These are phyloP conservation scores for Zasmidium citrigriseum DNA, from an alignment of 2,329 filamentous ascomycete species.

Conservation along the genomic window DNA sequence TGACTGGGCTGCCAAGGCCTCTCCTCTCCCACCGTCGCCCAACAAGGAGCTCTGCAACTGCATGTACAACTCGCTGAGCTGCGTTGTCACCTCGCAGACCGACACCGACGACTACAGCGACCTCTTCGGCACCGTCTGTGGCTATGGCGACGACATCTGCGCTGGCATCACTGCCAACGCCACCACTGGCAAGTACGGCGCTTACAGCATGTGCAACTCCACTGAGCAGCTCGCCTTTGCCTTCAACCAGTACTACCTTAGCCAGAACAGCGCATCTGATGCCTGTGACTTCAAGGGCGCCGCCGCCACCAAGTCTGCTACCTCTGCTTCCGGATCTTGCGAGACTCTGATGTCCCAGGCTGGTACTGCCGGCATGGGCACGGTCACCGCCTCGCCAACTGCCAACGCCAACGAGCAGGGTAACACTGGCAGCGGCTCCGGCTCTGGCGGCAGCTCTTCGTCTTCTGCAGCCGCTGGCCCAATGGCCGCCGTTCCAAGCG, in stretches of 20 bases:
- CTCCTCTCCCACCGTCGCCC: constrained; percentile 76
- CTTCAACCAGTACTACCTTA: constrained; percentile 71
- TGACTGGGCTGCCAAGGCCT: constrained; percentile 68
- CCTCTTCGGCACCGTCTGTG: constrained; percentile 77
- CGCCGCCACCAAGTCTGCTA: constrained; percentile 56
- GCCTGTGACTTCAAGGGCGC: constrained; percentile 74
- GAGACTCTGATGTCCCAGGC: constrained; percentile 61
- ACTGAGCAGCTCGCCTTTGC: constrained; percentile 72
- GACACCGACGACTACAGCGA: constrained; percentile 60
- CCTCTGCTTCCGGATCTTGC: constrained; percentile 56
- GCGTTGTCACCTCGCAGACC: constrained; percentile 63
- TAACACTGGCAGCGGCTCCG: constrained; percentile 25
- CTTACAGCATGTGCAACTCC: constrained; percentile 74
- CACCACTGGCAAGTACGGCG: constrained; percentile 69
- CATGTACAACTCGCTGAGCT: constrained; percentile 75
- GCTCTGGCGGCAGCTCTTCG: constrained; percentile 19
- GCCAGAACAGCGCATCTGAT: constrained; percentile 51
- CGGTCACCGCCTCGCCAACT: constrained; percentile 52
- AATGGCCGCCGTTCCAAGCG: constrained; percentile 18
- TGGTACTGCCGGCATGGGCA: constrained; percentile 61
- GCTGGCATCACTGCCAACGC: constrained; percentile 68
- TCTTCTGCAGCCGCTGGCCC: constrained; percentile 26
- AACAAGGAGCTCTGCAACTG: constrained; percentile 79
- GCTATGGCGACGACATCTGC: constrained; percentile 58
- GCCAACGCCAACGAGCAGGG: constrained; percentile 38